Base-by-base conservation (phyloP, 2,329 filamentous ascomycete species). In the Rhynchosporium agropyri region DNA sequence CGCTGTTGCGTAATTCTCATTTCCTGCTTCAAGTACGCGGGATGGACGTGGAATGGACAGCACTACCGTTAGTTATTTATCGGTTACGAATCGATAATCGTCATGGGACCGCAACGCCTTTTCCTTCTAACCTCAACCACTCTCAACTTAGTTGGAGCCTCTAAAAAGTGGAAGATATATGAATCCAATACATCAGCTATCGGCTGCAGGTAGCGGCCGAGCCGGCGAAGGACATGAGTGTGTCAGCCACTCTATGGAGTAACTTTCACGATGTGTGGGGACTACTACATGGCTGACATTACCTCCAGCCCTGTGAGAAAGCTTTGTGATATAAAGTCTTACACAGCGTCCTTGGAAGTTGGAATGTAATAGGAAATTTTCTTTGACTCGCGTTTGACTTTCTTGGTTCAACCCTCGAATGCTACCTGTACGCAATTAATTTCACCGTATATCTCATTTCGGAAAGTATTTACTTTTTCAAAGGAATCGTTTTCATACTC, bases 81-180 rank as follows among this genome's bases (percentile, higher is more conserved):
- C 40, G 49, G 63, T 60, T 63, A 33, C 57, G 29, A 63, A 57
- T 58, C 64, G 53, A 62, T 61, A 64, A 53, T 36, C 33, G 9
- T 36, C 33, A 10, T 36, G 5, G 9, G 33, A 36, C 38, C 45
- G 36, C 59, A 48, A 56, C 61, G 62, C 62, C 62, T 64, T 62
- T 60, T 63, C 33, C 49, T 58, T 49, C 58, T 58, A 63, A 56
- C 5, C 40, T 49, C 60, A 55, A 29, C 57, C 63, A 55, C 49
- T 38, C 42, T 12, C 38, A 58, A 29, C 49, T 60, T 42, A 59
- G n/a, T 60, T 57, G 28, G 26, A 26, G 33, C 45, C 29, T 6
- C 20, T 9, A 26, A 33, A 29, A 28, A 28, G 40, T 33, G 36
- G 50, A 31, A 60, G 29, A 46, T 46, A 43, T 36, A 43, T 36